Evolutionary conservation across 2,329 filamentous ascomycete species (phyloP).

Genomic region (Hymenoscyphus repandus): DNA sequence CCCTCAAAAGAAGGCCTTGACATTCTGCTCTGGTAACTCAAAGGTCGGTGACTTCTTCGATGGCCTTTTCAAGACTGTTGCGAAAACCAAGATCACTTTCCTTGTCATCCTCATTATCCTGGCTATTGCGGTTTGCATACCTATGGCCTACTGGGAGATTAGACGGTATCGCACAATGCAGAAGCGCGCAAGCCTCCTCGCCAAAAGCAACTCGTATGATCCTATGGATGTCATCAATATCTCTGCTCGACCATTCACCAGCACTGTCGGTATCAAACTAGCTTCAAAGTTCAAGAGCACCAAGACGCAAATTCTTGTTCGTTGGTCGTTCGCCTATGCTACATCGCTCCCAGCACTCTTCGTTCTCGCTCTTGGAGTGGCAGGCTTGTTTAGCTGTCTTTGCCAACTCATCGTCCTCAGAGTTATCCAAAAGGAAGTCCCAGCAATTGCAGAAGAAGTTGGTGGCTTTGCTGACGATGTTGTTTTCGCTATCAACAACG

Average conservation of each 20-base stretch:
- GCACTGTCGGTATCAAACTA: conserved; percentile 64
- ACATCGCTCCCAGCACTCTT: conserved; percentile 65
- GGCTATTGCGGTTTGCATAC: conserved; percentile 67
- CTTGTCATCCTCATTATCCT: conserved; percentile 67
- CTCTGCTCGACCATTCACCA: conserved; percentile 72
- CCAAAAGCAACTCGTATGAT: conserved; percentile 58
- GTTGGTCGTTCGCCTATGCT: conserved; percentile 63
- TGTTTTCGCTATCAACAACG: conserved; percentile 55
- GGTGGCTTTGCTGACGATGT: conserved; percentile 62
- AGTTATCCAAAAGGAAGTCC: conserved; percentile 58
- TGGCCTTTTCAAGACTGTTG: conserved; percentile 59
- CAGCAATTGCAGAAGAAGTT: conserved; percentile 58
- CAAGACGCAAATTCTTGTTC: conserved; percentile 57
- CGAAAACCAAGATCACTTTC: conserved; percentile 67
- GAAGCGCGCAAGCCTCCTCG: conserved; percentile 61
- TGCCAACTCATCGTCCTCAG: conserved; percentile 63
- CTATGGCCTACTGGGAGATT: conserved; percentile 78
- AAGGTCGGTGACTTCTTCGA: conserved; percentile 81
- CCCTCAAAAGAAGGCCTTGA: conserved; percentile 74
- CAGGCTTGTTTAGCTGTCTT: conserved; percentile 61
- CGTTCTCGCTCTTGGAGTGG: conserved; percentile 60
- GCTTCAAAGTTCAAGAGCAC: conserved; percentile 58
- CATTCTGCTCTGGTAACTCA: conserved; percentile 84
- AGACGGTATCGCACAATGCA: conserved; percentile 70
- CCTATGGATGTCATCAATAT: conserved; percentile 87